Conservation (phyloP, 148 eudicot genomes). For the Nyssa sinensis region DNA sequence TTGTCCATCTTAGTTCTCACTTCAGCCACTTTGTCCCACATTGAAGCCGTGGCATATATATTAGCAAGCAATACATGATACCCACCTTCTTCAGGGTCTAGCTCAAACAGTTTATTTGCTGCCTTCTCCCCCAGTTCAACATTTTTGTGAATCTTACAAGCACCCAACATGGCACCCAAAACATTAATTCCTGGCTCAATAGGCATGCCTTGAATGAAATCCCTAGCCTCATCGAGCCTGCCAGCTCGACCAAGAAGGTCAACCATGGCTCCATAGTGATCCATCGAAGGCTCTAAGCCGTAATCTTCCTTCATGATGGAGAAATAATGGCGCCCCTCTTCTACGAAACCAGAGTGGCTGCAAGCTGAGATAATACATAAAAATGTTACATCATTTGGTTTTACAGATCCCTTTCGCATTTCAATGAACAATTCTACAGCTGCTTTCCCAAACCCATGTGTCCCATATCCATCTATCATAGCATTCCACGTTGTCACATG, state of each 20-base stretch:
- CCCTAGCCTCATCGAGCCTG: slow-evolving; percentile 5
- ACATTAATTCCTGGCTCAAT: slow-evolving; percentile 11
- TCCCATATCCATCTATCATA: slow-evolving; percentile 23
- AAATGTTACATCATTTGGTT: slow-evolving; percentile 17
- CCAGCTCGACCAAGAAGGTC: slow-evolving; percentile 23
- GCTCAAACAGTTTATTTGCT: slow-evolving; percentile 10
- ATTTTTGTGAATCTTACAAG: slow-evolving; percentile 14
- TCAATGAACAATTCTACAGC: slow-evolving; percentile 18
- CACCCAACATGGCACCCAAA: slow-evolving; percentile 13
- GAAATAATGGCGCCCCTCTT: slow-evolving; percentile 12
- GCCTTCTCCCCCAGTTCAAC: slow-evolving; percentile 9
- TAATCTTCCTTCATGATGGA: slow-evolving; percentile 12
- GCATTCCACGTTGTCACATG: slow-evolving; percentile 11
- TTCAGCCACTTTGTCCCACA: slow-evolving; percentile 22
- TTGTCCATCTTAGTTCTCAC: slow-evolving; percentile 19
- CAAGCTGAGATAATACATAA: slow-evolving; percentile 15
- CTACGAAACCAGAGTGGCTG: slow-evolving; percentile 22
- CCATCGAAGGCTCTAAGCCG: slow-evolving; percentile 9
- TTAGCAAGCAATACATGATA: slow-evolving; percentile 23
- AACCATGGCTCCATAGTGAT: slow-evolving; percentile 21
- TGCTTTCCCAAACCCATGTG: slow-evolving; percentile 11
- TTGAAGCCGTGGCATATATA: slow-evolving; percentile 15
- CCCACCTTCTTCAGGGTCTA: slow-evolving; percentile 18
- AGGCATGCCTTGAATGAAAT: slow-evolving; percentile 15
- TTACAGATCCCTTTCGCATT: slow-evolving; percentile 11